Percentiles rank a stretch among this genome's conserved stretches.
Evolutionary conservation across 768 basidiomycete species (phyloP).

Genomic region (Omphalotus guepiniiformis): DNA sequence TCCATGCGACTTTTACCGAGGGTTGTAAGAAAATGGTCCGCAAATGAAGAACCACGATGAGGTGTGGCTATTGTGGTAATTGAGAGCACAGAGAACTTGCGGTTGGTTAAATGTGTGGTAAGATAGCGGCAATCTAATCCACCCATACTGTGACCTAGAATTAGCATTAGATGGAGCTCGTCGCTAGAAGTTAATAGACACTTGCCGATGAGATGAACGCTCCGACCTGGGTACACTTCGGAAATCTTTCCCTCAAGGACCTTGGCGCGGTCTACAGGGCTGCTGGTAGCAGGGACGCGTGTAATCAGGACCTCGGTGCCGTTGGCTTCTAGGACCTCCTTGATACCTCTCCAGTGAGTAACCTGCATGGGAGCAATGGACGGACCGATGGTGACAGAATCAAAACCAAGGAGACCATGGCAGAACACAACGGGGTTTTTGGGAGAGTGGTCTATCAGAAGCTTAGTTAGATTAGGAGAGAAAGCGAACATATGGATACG

Average conservation of each 20-base stretch:
- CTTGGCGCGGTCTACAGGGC: conserved; percentile 82
- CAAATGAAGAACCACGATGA: conserved; percentile 91
- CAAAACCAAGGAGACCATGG: conserved; percentile 90
- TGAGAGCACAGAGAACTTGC: conserved; percentile 76
- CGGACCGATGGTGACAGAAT: conserved; percentile 75
- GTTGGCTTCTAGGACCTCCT: conserved; percentile 85
- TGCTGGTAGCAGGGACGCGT: conserved; percentile 89
- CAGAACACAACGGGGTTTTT: conserved; percentile 91
- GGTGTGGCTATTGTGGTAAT: conserved; percentile 95
- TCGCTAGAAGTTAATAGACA: conserved; percentile 4
- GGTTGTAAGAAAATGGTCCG: conserved; percentile 80
- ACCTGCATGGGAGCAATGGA: conserved; percentile 80
- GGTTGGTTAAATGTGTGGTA: conserved; percentile 69
- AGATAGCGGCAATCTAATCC: conserved; percentile 93
- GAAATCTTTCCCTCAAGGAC: conserved; percentile 84
- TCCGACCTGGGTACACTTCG: conserved; percentile 73
- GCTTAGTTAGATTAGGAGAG: conserved; percentile 8
- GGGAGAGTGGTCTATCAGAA: conserved; percentile 61
- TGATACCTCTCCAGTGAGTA: conserved; percentile 95
- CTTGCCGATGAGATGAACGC: conserved; percentile 85
- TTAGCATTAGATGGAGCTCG: conserved; percentile 9
- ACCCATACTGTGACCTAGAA: conserved; percentile 42
- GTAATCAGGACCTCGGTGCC: conserved; percentile 91
- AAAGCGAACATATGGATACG: conserved; percentile 19
- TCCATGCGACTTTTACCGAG: conserved; percentile 68